These are phyloP conservation scores for Colletotrichum sidae DNA, from an alignment of 2,329 filamentous ascomycete genomes.

Conservation along the genomic window DNA sequence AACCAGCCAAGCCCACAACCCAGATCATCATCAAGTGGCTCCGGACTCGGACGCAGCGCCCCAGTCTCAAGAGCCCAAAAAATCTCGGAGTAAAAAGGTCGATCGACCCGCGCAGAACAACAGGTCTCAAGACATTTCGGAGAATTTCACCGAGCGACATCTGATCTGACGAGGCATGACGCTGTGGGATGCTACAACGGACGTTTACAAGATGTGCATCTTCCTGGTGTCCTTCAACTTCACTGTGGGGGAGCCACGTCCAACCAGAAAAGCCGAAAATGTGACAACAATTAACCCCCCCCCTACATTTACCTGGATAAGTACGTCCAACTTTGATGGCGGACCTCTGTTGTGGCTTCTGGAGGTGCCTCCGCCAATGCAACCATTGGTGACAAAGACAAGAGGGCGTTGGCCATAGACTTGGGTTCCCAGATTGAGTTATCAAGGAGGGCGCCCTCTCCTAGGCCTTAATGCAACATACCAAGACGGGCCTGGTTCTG, in stretches of 20 bases:
- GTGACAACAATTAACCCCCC: not conserved
- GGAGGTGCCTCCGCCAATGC: no score
- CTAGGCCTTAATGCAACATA: no score
- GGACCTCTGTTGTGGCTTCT: no score
- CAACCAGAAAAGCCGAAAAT: not conserved
- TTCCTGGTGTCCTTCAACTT: constrained; percentile 6
- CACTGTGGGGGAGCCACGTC: not conserved
- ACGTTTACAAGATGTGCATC: constrained; percentile 13
- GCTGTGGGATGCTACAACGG: constrained; percentile 6
- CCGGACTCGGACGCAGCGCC: not conserved
- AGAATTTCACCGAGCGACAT: constrained; percentile 29
- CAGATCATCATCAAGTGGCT: not conserved
- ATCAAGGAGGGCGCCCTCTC: no score
- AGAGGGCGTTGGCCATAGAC: not conserved
- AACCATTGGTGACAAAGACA: not conserved
- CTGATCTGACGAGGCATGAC: constrained; percentile 19
- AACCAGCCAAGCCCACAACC: no score
- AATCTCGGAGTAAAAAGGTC: no score
- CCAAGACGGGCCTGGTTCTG: no score
- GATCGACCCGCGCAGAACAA: no score
- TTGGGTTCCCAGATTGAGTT: no score
- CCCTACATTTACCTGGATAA: not conserved
- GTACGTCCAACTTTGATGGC: not conserved
- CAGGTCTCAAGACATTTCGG: constrained; percentile 8
- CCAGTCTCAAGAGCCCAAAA: not conserved